Evolutionary conservation across 441 rosid species (phyloP).

Genomic region (Codiaeum variegatum): DNA sequence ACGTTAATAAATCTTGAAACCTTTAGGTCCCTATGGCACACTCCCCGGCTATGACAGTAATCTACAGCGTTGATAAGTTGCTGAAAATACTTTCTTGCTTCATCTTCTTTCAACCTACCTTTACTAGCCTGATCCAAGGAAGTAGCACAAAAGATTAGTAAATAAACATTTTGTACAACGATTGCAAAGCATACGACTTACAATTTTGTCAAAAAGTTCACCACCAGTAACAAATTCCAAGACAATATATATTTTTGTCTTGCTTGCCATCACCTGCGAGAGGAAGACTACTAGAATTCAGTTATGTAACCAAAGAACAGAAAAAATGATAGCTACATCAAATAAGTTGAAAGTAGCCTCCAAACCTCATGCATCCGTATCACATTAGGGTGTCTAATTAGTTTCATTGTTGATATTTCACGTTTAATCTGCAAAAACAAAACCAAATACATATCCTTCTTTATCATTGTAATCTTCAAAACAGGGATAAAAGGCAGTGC

Average conservation of each 20-base stretch:
- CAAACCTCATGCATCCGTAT: slow-evolving; percentile 93
- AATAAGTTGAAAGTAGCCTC: neutral
- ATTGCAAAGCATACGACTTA: slow-evolving; percentile 32
- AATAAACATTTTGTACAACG: slow-evolving; percentile 1
- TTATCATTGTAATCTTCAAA: neutral
- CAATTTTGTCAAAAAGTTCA: slow-evolving; percentile 96
- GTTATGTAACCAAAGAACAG: neutral
- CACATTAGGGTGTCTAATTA: slow-evolving; percentile 89
- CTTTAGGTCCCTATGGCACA: slow-evolving; percentile 91
- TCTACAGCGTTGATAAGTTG: slow-evolving; percentile 96
- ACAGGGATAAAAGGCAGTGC: neutral
- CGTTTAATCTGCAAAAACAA: slow-evolving; percentile 74
- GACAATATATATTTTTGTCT: slow-evolving; percentile 87
- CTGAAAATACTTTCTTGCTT: slow-evolving; percentile 89
- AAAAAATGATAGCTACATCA: no score
- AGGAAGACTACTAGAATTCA: slow-evolving; percentile 24
- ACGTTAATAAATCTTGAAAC: slow-evolving; percentile 31
- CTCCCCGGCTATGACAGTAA: slow-evolving; percentile 94
- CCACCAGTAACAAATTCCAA: slow-evolving; percentile 95
- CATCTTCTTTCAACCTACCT: slow-evolving; percentile 93
- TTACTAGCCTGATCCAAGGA: slow-evolving; percentile 60
- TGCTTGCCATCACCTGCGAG: slow-evolving; percentile 96
- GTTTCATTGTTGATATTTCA: slow-evolving; percentile 91
- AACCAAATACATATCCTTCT: neutral
- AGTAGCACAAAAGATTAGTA: slow-evolving; percentile 8